Evolutionary conservation across 2,329 filamentous ascomycete species (phyloP), one percentile per base, ranked within the genome.

Genomic region (Paecilomyces sp.): DNA sequence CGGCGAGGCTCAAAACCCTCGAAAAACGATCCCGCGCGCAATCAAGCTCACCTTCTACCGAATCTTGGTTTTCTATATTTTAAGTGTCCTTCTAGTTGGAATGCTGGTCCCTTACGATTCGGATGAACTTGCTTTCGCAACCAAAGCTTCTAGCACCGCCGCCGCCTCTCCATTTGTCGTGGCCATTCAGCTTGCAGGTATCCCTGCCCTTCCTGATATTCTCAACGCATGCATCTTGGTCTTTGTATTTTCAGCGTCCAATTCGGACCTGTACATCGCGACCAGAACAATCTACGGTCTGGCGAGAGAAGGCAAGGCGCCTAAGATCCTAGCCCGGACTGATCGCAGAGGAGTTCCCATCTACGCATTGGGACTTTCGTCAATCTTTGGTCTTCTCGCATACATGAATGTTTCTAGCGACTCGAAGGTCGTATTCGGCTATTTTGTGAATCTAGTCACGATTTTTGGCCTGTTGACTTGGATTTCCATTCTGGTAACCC

Each of bases 41-140:
- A 90, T 91, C 77, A 87, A 85, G 70, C 80, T 90, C 50, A 91
- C 88, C 62, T 91, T 92, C 74, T 91, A 84, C 77, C 88, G 89
- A 60, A 91, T 92, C 71, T 74, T 89, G 64, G 78, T 91, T 77
- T 92, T 92, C 80, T 92, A 92, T 79, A 80, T 85, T 70, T 73
- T 90, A 59, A 85, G 83, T 24, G 86, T 91, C 34, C 81, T 92
- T 60, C 80, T 91, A 57, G 77, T 92, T 60, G 88, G 88, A 68
- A 88, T 90, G 84, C 80, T 87, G 57, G 86, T 92, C 6, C 87
- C 88, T 1, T 91, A 88, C 78, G 76, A 91, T 79, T 83, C 81
- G 50, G 0, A 62, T 0, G 71, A 83, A 0, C 83, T 91, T 6
- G 73, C 77, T n/a, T 86, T 86, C 65, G 68, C 71, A 54, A 68